Percentiles rank a stretch among this genome's conserved stretches.
These are phyloP conservation scores for Coemansia interrupta DNA, from an alignment of 192 early-diverging fungal species.

Conservation along the genomic window DNA sequence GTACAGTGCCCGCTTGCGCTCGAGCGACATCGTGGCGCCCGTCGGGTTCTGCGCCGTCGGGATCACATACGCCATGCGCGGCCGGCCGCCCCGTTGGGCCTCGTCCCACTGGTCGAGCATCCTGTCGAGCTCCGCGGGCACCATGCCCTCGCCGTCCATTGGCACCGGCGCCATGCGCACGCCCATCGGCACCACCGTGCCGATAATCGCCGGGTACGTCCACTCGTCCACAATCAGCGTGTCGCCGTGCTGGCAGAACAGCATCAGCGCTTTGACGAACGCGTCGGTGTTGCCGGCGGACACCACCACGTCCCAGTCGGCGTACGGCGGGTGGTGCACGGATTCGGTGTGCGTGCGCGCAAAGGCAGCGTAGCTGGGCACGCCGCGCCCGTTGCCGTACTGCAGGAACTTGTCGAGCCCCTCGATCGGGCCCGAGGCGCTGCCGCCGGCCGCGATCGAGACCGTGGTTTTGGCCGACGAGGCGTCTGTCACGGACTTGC, in stretches of 20 bases:
- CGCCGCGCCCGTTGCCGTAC: constrained; percentile 61
- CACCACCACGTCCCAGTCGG: constrained; percentile 64
- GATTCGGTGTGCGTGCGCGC: constrained; percentile 48
- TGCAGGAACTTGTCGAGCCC: constrained; percentile 57
- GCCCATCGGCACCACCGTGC: constrained; percentile 54
- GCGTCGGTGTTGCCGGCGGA: constrained; percentile 64
- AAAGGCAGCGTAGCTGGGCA: constrained; percentile 48
- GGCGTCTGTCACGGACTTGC: constrained; percentile 58
- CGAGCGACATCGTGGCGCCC: constrained; percentile 71
- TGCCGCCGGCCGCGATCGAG: constrained; percentile 2
- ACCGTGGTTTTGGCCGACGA: constrained; percentile 28
- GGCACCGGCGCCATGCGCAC: constrained; percentile 47
- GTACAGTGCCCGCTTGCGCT: constrained; percentile 77
- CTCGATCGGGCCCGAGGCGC: constrained; percentile 5
- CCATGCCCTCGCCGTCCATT: constrained; percentile 63
- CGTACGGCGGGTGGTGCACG: constrained; percentile 55
- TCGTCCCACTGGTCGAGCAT: constrained; percentile 45
- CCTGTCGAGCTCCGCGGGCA: constrained; percentile 58
- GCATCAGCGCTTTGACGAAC: constrained; percentile 55
- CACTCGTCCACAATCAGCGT: constrained; percentile 61
- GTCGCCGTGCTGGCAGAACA: constrained; percentile 61
- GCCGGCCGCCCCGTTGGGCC: constrained; percentile 34
- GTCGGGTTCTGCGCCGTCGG: constrained; percentile 90
- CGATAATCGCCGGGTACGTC: constrained; percentile 62
- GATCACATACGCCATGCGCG: constrained; percentile 67